A percentile compares a stretch with the other conserved stretches of the same genome.
phyloP scores from a whole-genome alignment of 257 asterid species.

The Prunella vulgaris region DNA sequence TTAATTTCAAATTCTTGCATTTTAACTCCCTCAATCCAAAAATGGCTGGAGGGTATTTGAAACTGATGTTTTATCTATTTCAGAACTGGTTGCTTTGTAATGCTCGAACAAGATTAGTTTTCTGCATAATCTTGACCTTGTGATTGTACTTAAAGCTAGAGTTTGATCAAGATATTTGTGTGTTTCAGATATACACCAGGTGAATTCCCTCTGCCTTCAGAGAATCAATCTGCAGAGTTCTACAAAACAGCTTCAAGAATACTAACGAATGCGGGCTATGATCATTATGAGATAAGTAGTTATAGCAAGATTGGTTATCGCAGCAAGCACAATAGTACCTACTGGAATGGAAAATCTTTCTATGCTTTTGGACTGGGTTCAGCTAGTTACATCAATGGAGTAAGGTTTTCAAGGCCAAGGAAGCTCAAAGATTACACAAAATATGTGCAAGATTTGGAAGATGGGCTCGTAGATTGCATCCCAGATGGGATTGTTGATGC shows the following conservation, averaged over 20 bases:
- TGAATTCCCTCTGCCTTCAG: conserved; percentile 84
- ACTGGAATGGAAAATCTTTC: conserved; percentile 79
- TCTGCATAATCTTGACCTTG: neutral
- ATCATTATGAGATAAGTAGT: conserved; percentile 92
- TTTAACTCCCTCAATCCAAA: neutral
- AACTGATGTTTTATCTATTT: neutral
- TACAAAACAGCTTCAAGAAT: conserved; percentile 75
- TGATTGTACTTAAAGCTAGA: neutral
- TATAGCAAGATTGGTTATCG: conserved; percentile 71
- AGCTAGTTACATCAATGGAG: conserved; percentile 66
- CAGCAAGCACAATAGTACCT: conserved; percentile 80
- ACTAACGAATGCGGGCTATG: conserved; percentile 66
- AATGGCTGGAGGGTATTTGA: neutral
- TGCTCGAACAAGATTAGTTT: neutral
- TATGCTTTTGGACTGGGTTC: conserved; percentile 91
- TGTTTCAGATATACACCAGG: conserved; percentile 76
- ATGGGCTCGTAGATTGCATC: conserved; percentile 20
- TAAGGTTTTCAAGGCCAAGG: conserved; percentile 83
- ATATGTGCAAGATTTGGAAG: conserved; percentile 65
- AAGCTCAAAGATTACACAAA: conserved; percentile 59
- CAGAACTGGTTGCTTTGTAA: neutral
- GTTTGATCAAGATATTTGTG: conserved; percentile 10
- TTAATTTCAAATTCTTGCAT: neutral
- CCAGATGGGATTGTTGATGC: conserved; percentile 30
- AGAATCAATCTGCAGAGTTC: conserved; percentile 74